phyloP scores from a whole-genome alignment of 179 eudicot species.

The Silene noctiflora region DNA sequence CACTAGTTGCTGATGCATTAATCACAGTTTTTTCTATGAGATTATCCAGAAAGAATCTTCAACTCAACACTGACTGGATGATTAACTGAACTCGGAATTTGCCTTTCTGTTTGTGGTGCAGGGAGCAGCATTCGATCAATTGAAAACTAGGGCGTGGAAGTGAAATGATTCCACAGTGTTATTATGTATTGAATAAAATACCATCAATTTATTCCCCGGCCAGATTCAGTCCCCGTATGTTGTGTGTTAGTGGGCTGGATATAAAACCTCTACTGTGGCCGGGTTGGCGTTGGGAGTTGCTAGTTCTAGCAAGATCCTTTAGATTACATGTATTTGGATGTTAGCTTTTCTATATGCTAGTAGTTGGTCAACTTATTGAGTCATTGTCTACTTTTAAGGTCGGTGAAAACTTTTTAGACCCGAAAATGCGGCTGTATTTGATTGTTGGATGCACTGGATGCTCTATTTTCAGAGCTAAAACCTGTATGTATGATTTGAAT shows the following conservation, averaged over 20 bases:
- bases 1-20: background rate
- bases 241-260: constrained; percentile 15
- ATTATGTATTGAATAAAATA: constrained; percentile 1
- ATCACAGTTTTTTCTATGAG: too few relatives aligned
- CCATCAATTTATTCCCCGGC: constrained; percentile 4
- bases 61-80: background rate
- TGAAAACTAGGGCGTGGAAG: background rate
- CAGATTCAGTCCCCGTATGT: constrained; percentile 4
- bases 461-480: constrained; percentile 5
- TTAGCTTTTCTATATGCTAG: background rate
- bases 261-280: constrained; percentile 13
- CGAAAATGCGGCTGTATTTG: background rate
- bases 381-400: background rate
- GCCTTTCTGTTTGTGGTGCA: constrained; percentile 14
- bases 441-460: background rate
- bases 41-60: background rate
- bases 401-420: background rate
- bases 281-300: constrained; percentile 7
- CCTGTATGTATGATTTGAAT: constrained; percentile 6
- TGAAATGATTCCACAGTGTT: background rate
- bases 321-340: constrained; percentile 13
- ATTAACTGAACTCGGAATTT: background rate
- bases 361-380: background rate
- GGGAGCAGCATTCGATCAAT: constrained; percentile 1
- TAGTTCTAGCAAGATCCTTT: constrained; percentile 10